Evolutionary conservation across 2,329 filamentous ascomycete genomes (phyloP).

Genomic region (Fusarium abutilonis): DNA sequence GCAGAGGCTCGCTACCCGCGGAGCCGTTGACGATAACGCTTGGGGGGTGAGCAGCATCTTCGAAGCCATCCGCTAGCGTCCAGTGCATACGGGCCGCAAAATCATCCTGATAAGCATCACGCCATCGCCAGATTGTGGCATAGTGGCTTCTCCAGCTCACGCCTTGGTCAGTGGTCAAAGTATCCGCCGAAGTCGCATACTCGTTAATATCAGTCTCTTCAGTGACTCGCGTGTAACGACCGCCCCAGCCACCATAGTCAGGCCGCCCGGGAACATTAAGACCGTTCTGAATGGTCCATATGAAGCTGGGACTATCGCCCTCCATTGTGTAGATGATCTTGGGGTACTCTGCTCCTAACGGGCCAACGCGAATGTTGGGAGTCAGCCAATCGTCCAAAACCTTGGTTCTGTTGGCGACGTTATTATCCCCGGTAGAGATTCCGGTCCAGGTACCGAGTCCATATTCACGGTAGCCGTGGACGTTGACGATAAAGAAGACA

Average conservation of each 20-base stretch:
- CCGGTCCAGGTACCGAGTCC: constrained; percentile 4
- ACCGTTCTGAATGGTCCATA: constrained; percentile 17
- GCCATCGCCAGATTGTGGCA: constrained; percentile 22
- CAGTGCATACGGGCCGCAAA: constrained; percentile 23
- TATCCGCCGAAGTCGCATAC: constrained; percentile 11
- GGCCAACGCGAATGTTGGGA: constrained; percentile 8
- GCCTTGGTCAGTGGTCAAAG: neutral
- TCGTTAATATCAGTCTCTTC: constrained; percentile 8
- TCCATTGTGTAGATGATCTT: constrained; percentile 9
- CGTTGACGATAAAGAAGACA: constrained; percentile 11
- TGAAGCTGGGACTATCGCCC: constrained; percentile 10
- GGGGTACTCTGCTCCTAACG: constrained; percentile 3
- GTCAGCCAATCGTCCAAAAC: constrained; percentile 6
- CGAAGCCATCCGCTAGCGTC: neutral
- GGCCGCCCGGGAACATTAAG: constrained; percentile 7
- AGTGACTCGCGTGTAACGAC: constrained; percentile 9
- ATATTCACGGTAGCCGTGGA: constrained; percentile 13
- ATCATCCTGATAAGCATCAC: constrained; percentile 21
- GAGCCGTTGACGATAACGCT: constrained; percentile 11
- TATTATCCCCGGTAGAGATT: neutral
- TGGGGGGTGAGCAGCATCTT: constrained; percentile 4
- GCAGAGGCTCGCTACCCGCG: neutral
- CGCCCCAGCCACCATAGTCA: constrained; percentile 16
- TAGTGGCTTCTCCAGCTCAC: constrained; percentile 8
- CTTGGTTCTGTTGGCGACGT: neutral